Evolutionary conservation across 345 rosid genomes (phyloP).

Genomic region (Gossypium thurberi): DNA sequence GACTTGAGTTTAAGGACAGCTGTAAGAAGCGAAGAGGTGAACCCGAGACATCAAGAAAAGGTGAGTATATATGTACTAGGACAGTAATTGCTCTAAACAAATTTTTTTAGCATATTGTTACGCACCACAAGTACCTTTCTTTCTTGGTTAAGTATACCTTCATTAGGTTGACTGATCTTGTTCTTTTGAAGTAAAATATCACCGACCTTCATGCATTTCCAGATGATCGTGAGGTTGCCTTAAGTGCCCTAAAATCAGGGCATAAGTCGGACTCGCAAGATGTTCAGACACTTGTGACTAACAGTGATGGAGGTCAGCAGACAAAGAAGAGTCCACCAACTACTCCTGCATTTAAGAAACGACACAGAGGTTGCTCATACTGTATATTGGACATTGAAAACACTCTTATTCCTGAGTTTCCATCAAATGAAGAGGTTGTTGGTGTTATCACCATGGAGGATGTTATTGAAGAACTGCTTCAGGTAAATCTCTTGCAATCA

Average conservation of each 20-base stretch:
- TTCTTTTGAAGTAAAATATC: constrained; percentile 7
- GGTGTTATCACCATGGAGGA: constrained; percentile 96
- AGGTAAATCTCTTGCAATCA: constrained; percentile 36
- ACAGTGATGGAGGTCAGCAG: constrained; percentile 36
- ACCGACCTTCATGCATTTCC: background rate
- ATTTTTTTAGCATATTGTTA: no score
- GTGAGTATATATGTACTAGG: constrained; percentile 25
- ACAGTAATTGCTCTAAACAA: background rate
- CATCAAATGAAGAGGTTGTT: constrained; percentile 63
- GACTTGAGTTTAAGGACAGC: constrained; percentile 43
- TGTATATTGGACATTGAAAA: constrained; percentile 86
- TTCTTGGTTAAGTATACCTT: background rate
- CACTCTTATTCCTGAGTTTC: constrained; percentile 58
- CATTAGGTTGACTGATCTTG: constrained; percentile 11
- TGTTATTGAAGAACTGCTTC: constrained; percentile 95
- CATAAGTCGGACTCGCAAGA: constrained; percentile 31
- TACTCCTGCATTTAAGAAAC: constrained; percentile 63
- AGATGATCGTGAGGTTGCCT: constrained; percentile 21
- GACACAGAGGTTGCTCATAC: constrained; percentile 80
- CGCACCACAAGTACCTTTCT: no score
- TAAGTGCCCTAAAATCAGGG: constrained; percentile 18
- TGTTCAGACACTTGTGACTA: constrained; percentile 22
- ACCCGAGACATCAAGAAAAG: constrained; percentile 33
- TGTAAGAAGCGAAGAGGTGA: constrained; percentile 46
- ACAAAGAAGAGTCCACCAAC: constrained; percentile 41